Evolutionary conservation across 2,329 filamentous ascomycete genomes (phyloP).

Genomic region (Fusarium avenaceum): DNA sequence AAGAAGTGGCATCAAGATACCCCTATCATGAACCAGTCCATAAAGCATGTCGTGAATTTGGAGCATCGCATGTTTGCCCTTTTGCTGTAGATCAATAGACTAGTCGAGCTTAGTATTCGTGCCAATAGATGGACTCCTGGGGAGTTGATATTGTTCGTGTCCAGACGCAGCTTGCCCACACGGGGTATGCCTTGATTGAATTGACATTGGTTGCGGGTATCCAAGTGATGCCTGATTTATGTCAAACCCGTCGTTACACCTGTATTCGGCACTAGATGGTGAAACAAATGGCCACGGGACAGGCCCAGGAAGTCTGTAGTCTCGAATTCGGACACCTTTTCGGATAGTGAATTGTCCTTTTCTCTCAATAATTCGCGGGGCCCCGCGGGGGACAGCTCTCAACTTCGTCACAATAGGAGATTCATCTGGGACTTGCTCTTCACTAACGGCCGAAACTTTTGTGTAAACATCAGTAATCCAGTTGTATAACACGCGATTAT

Average conservation of each 20-base stretch:
- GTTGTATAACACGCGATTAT: background rate
- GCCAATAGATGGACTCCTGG: conserved; percentile 25
- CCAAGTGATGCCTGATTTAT: conserved; percentile 35
- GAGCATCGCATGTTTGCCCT: background rate
- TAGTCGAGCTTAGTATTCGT: background rate
- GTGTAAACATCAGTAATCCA: background rate
- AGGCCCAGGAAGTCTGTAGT: conserved; percentile 46
- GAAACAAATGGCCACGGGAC: background rate
- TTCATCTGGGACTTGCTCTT: background rate
- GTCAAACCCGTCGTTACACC: conserved; percentile 53
- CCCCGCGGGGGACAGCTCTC: conserved; percentile 46
- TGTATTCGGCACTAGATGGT: conserved; percentile 40
- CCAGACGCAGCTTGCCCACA: background rate
- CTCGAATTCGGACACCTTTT: conserved; percentile 50
- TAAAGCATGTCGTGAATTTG: background rate
- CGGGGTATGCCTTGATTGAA: background rate
- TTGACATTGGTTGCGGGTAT: conserved; percentile 31
- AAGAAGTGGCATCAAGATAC: conserved; percentile 52
- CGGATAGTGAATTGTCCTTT: conserved; percentile 49
- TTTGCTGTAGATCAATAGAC: background rate
- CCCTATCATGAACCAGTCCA: conserved; percentile 44
- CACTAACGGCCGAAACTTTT: background rate
- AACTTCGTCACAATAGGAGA: conserved; percentile 30
- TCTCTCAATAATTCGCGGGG: conserved; percentile 45
- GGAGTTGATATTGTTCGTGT: background rate